These are phyloP conservation scores for Globisporangium radiosum DNA, from an alignment of 352 stramenopile genomes.

Conservation along the genomic window DNA sequence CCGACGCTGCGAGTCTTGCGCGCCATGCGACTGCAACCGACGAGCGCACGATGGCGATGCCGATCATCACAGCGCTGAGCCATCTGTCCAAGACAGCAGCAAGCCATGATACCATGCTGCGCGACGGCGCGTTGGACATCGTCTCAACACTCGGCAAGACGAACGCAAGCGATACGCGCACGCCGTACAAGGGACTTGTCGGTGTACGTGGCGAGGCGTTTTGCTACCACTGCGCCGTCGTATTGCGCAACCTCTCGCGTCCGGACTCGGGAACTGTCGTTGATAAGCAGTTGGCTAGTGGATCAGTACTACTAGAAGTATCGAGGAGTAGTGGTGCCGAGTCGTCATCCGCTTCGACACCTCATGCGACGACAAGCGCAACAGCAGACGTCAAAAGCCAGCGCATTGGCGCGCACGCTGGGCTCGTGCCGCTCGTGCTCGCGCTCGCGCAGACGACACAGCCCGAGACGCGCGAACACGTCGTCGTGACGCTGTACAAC, in stretches of 20 bases:
- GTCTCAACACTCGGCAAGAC: constrained; percentile 41
- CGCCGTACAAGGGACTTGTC: constrained; percentile 54
- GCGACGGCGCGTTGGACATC: constrained; percentile 57
- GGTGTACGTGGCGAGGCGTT: constrained; percentile 62
- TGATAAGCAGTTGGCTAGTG: no score
- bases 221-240: constrained; percentile 51
- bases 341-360: neutral
- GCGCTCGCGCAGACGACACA: constrained; percentile 37
- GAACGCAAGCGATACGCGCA: constrained; percentile 28
- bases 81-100: constrained; percentile 48
- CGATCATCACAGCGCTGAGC: constrained; percentile 61
- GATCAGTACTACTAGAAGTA: no score
- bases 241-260: constrained; percentile 61
- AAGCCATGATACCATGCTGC: constrained; percentile 72
- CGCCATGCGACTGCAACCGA: constrained; percentile 11
- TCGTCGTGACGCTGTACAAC: constrained; percentile 64
- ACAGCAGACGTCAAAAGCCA: constrained; percentile 46
- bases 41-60: constrained; percentile 38
- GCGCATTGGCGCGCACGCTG: constrained; percentile 40
- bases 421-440: constrained; percentile 51
- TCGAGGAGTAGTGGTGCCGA: neutral
- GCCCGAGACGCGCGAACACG: constrained; percentile 56
- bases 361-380: neutral
- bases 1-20: constrained; percentile 7
- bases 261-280: constrained; percentile 15